These are phyloP conservation scores for Aegle marmelos DNA, from an alignment of 345 rosid species.

Conservation along the genomic window DNA sequence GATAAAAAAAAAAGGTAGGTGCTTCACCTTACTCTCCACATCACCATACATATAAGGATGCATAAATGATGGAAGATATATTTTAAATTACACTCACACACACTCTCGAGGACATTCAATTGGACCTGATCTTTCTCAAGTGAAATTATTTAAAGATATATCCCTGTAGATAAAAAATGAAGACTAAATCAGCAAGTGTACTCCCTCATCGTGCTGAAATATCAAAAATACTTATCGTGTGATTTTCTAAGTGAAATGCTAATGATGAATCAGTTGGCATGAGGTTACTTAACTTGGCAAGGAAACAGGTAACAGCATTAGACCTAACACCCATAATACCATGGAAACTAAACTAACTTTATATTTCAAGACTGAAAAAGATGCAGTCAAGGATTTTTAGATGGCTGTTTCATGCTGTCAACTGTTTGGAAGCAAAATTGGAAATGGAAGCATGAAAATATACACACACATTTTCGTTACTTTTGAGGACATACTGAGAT, in stretches of 20 bases:
- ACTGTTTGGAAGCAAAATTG: background rate
- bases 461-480: slow-evolving; percentile 68
- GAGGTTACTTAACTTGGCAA: too few relatives aligned
- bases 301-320: too few relatives aligned
- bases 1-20: slow-evolving; percentile 9
- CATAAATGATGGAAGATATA: background rate
- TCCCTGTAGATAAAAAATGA: slow-evolving; percentile 50
- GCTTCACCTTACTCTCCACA: background rate
- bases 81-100: slow-evolving; percentile 48
- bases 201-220: background rate
- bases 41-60: background rate
- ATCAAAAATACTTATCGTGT: background rate
- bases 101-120: slow-evolving; percentile 51
- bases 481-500: slow-evolving; percentile 49
- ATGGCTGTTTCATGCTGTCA: background rate
- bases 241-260: background rate
- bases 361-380: background rate
- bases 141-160: slow-evolving; percentile 74
- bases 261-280: background rate
- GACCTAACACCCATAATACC: too few relatives aligned
- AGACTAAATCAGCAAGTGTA: background rate
- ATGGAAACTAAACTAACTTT: too few relatives aligned
- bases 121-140: slow-evolving; percentile 57
- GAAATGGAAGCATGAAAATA: slow-evolving; percentile 13
- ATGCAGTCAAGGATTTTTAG: background rate